These are phyloP conservation scores for Wallemia ichthyophaga DNA, from an alignment of 1,284 basidiomycete species.

Conservation along the genomic window DNA sequence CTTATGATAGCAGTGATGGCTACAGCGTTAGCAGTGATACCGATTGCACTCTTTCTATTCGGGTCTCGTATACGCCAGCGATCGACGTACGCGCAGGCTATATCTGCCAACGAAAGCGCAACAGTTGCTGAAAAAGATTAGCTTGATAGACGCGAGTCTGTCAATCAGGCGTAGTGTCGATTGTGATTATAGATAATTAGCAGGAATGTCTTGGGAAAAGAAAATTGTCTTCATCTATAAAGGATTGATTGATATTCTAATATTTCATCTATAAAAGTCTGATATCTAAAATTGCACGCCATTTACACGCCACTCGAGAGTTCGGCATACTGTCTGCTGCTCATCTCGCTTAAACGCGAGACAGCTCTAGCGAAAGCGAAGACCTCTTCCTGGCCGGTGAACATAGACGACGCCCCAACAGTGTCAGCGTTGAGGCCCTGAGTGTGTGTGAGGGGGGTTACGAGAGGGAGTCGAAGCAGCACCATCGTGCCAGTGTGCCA, in stretches of 20 bases:
- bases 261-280: too few relatives aligned
- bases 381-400: slow-evolving; percentile 71
- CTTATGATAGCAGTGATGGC: neutral
- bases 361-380: slow-evolving; percentile 85
- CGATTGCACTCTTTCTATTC: neutral
- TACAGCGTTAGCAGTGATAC: neutral
- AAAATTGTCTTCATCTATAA: too few relatives aligned
- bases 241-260: too few relatives aligned
- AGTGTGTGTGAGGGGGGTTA: neutral
- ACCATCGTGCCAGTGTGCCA: slow-evolving; percentile 2
- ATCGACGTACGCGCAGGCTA: neutral
- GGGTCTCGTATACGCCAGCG: neutral
- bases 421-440: slow-evolving; percentile 45
- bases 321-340: slow-evolving; percentile 52
- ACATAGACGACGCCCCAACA: slow-evolving; percentile 54
- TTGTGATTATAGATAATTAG: too few relatives aligned
- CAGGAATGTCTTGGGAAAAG: too few relatives aligned
- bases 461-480: too few relatives aligned
- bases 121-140: too few relatives aligned
- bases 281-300: too few relatives aligned
- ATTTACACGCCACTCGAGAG: slow-evolving; percentile 20
- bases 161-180: too few relatives aligned
- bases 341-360: slow-evolving; percentile 70
- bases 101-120: too few relatives aligned
- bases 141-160: too few relatives aligned